phyloP scores from a whole-genome alignment of 2,329 filamentous ascomycete genomes.

The Neospermospora avenae region DNA sequence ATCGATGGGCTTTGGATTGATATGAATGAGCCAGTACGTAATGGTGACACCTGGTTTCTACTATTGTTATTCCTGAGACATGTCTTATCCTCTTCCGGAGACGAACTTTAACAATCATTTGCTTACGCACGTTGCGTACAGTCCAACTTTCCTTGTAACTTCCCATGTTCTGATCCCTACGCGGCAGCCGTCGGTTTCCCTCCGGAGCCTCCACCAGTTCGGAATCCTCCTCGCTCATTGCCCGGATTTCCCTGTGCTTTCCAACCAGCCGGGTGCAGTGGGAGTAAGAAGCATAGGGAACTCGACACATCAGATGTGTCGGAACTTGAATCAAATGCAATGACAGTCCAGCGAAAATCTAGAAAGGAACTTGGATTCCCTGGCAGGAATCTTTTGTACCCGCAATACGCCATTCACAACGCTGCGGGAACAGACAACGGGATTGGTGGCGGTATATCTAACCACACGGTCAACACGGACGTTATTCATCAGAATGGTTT shows the following conservation, averaged over 20 bases:
- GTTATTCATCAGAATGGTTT: conserved; percentile 65
- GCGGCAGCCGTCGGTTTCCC: conserved; percentile 47
- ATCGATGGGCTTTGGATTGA: conserved; percentile 80
- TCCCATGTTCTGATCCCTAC: conserved; percentile 48
- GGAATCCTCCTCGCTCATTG: conserved; percentile 59
- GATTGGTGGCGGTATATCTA: conserved; percentile 43
- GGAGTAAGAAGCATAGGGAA: conserved; percentile 24
- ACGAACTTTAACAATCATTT: no score
- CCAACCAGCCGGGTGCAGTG: conserved; percentile 50
- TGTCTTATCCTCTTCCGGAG: no score
- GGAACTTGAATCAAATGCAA: not conserved
- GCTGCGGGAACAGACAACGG: conserved; percentile 49
- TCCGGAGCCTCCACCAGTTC: conserved; percentile 59
- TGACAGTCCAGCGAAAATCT: conserved; percentile 20
- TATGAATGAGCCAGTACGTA: conserved; percentile 63
- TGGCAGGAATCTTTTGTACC: conserved; percentile 59
- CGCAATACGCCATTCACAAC: conserved; percentile 64
- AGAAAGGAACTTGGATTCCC: conserved; percentile 55
- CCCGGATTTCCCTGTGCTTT: conserved; percentile 67
- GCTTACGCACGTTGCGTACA: no score
- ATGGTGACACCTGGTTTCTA: no score
- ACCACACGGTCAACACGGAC: conserved; percentile 64
- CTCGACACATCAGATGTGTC: conserved; percentile 3
- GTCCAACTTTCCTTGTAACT: conserved; percentile 43
- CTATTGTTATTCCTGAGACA: no score